Conservation (phyloP, 1,284 basidiomycete genomes). For the Spongispora temasekensis region DNA sequence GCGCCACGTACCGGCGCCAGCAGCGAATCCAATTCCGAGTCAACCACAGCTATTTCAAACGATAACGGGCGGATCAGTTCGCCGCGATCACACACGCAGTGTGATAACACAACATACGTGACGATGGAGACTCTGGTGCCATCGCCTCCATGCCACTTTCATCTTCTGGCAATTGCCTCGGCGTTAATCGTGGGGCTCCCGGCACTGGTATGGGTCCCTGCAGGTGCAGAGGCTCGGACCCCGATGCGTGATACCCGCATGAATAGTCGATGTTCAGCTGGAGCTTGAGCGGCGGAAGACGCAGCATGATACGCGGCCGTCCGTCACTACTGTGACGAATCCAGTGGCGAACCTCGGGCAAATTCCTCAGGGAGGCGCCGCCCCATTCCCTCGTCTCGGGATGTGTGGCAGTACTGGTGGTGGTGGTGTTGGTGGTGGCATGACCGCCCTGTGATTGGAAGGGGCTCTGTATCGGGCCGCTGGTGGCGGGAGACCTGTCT, state of each 20-base stretch:
- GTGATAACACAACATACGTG: slow-evolving; percentile 15
- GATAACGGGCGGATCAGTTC: neutral
- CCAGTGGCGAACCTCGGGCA: slow-evolving; percentile 7
- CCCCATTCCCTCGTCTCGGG: neutral
- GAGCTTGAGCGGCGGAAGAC: slow-evolving; percentile 22
- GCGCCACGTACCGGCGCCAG: slow-evolving; percentile 21
- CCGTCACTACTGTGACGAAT: slow-evolving; percentile 7
- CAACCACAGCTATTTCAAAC: slow-evolving; percentile 4
- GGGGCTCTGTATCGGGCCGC: neutral
- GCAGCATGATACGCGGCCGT: slow-evolving; percentile 9
- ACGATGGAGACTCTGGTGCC: slow-evolving; percentile 4
- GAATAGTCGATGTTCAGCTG: slow-evolving; percentile 2
- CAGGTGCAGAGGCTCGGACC: too few relatives aligned
- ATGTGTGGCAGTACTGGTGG: neutral
- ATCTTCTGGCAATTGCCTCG: slow-evolving; percentile 29
- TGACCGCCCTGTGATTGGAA: neutral
- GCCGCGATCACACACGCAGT: neutral
- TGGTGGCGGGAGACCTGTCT: slow-evolving; percentile 23
- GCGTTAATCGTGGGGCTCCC: slow-evolving; percentile 26
- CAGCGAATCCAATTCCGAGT: neutral
- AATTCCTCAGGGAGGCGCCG: slow-evolving; percentile 2
- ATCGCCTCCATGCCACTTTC: slow-evolving; percentile 17
- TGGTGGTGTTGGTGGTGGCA: neutral
- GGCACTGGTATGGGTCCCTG: slow-evolving; percentile 16
- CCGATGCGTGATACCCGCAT: too few relatives aligned